Conservation (phyloP, 1,139 yeast species). For the Candida labiduridarum region DNA sequence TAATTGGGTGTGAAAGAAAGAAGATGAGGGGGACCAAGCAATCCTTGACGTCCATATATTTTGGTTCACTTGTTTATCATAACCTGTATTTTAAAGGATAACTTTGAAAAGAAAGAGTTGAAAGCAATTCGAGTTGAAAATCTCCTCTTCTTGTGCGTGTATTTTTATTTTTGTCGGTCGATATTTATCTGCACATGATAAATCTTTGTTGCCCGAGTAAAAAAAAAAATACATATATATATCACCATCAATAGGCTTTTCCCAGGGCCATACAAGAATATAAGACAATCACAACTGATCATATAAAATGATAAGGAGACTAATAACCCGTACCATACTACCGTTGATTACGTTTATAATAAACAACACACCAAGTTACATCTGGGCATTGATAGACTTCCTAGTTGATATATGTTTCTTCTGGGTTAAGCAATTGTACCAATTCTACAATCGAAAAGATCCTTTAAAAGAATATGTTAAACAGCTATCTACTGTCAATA, state of each 20-base stretch:
- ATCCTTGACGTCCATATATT: no score
- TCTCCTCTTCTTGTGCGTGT: no score
- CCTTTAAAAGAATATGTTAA: constrained; percentile 43
- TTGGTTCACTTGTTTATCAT: no score
- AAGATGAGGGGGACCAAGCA: no score
- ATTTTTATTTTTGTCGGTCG: no score
- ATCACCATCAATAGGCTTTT: not conserved
- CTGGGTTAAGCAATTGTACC: constrained; percentile 53
- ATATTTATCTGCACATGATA: no score
- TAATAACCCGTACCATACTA: constrained; percentile 8
- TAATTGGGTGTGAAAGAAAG: no score
- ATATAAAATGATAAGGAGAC: constrained; percentile 2
- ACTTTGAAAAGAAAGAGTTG: no score
- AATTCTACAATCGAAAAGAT: constrained; percentile 40
- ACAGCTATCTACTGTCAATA: constrained; percentile 43
- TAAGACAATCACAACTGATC: not conserved
- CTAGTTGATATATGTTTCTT: constrained; percentile 59
- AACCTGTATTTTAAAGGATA: no score
- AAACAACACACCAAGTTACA: constrained; percentile 59
- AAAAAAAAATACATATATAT: no score
- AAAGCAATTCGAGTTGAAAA: no score
- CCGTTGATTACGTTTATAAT: constrained; percentile 17
- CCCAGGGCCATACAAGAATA: not conserved
- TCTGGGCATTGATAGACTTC: constrained; percentile 66
- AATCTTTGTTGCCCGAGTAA: no score